Evolutionary conservation across 2,329 filamentous ascomycete genomes (phyloP), one percentile per base, ranked within the genome.

Genomic region (Parastagonospora avenae): DNA sequence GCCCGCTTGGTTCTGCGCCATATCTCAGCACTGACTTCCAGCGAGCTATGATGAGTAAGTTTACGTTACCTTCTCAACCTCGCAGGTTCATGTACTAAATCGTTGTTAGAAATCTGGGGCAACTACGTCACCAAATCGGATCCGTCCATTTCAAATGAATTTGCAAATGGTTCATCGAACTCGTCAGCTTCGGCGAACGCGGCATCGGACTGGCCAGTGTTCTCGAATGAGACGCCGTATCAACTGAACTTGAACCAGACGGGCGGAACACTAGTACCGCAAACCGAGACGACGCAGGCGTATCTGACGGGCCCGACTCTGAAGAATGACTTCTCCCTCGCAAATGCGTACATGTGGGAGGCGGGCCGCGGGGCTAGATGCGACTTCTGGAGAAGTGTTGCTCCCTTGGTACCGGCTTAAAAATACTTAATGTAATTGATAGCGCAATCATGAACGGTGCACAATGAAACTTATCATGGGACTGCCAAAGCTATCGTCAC

Each of bases 301-400:
- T 29, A 36, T 7, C 15, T 44, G 31, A 44, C 42, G n/a, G 62
- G 46, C 4, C 54, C 59, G 7, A 60, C 54, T 5, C 32, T 62
- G 32, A 39, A 14, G 46, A 59, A 61, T 35, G 42, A 62, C 14
- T 39, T 65, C 11, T 42, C 29, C 1, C 8, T 62, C 30, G 63
- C 63, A 8, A 50, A 67, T 59, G 63, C 52, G 16, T 61, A 54
- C 29, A 31, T 15, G 11, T 66, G 63, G 63, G 63, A 66, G 41
- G 62, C 57, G 0, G 60, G 63, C 10, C 42, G 62, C 8, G 60
- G 56, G 2, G 41, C n/a, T 33, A 45, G 64, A 29, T 68, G 64
- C 46, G 59, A 64, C 10, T 62, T 65, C 14, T 62, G 60, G 60
- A 59, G 53, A 41, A 54, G 42, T 10, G 48, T 65, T 16, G 54